These are phyloP conservation scores for Kwoniella bestiolae DNA, from an alignment of 768 basidiomycete species.

Conservation along the genomic window DNA sequence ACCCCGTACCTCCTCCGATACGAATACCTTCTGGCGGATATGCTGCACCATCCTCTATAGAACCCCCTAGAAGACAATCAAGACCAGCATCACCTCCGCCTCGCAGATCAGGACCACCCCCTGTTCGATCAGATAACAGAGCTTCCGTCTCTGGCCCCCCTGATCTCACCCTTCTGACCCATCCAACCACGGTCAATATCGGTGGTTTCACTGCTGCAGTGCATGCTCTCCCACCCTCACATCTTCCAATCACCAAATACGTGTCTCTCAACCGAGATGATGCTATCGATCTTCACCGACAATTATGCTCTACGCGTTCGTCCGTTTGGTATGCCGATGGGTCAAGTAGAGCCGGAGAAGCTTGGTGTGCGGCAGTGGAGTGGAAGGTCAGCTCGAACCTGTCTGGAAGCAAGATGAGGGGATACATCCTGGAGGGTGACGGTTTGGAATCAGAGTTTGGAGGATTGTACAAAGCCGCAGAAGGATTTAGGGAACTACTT, in stretches of 20 bases:
- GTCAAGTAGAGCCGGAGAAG: conserved; percentile 49
- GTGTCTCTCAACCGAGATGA: conserved; percentile 43
- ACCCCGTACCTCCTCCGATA: conserved; percentile 14
- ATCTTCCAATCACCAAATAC: conserved; percentile 49
- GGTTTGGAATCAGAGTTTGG: conserved; percentile 54
- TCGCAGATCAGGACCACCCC: conserved; percentile 4
- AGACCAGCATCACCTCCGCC: conserved; percentile 16
- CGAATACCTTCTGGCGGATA: conserved; percentile 11
- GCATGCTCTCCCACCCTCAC: conserved; percentile 41
- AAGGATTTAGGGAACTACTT: conserved; percentile 48
- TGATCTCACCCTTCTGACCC: conserved; percentile 34
- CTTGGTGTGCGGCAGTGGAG: conserved; percentile 56
- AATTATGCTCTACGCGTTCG: conserved; percentile 27
- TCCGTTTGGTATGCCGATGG: conserved; percentile 53
- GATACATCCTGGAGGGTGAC: conserved; percentile 44
- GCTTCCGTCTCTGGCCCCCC: conserved; percentile 1
- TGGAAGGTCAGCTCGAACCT: conserved; percentile 44
- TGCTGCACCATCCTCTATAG: conserved; percentile 9
- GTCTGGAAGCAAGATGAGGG: conserved; percentile 52
- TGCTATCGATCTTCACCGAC: conserved; percentile 46
- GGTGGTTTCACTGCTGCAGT: conserved; percentile 38
- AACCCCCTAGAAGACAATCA: conserved; percentile 9
- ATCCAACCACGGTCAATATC: conserved; percentile 35
- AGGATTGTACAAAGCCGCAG: conserved; percentile 52
- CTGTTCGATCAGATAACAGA: background rate